These are phyloP conservation scores for Xylariomycetidae sp. DNA, from an alignment of 2,329 filamentous ascomycete genomes.

Conservation along the genomic window DNA sequence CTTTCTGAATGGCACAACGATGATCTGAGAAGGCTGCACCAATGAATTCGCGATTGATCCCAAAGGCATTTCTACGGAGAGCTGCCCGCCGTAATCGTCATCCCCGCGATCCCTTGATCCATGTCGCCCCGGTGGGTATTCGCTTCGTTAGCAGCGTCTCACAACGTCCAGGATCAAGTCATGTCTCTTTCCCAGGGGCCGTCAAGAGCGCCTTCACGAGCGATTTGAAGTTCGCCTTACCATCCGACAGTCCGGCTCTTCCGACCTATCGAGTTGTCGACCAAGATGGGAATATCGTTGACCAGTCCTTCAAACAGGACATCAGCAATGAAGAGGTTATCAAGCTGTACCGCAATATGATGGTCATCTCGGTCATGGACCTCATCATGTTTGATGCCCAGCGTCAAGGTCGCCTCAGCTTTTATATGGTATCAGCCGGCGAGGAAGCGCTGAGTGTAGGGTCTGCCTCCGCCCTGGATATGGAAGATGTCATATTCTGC, in stretches of 20 bases:
- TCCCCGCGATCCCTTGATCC: constrained; percentile 11
- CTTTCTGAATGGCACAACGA: too few species aligned
- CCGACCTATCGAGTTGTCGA: constrained; percentile 90
- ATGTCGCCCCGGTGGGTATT: constrained; percentile 15
- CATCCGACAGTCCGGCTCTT: constrained; percentile 68
- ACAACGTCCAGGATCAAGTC: constrained; percentile 50
- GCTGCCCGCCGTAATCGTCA: constrained; percentile 10
- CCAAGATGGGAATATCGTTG: constrained; percentile 79
- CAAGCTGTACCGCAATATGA: constrained; percentile 61
- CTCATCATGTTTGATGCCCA: constrained; percentile 98
- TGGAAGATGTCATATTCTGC: constrained; percentile 85
- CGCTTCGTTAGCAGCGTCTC: constrained; percentile 47
- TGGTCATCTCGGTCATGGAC: constrained; percentile 80
- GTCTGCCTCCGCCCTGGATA: constrained; percentile 75
- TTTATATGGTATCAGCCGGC: constrained; percentile 95
- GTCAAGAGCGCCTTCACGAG: constrained; percentile 90
- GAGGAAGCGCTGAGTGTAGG: constrained; percentile 94
- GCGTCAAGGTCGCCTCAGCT: constrained; percentile 85
- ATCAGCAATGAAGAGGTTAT: constrained; percentile 59
- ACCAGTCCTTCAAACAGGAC: constrained; percentile 64
- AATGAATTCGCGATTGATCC: constrained; percentile 20
- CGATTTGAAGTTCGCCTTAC: constrained; percentile 70
- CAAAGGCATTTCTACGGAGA: constrained; percentile 16
- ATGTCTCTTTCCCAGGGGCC: constrained; percentile 83
- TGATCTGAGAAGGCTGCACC: too few species aligned